Conservation (phyloP, 2,329 filamentous ascomycete species). For the Paraphoma sp. region DNA sequence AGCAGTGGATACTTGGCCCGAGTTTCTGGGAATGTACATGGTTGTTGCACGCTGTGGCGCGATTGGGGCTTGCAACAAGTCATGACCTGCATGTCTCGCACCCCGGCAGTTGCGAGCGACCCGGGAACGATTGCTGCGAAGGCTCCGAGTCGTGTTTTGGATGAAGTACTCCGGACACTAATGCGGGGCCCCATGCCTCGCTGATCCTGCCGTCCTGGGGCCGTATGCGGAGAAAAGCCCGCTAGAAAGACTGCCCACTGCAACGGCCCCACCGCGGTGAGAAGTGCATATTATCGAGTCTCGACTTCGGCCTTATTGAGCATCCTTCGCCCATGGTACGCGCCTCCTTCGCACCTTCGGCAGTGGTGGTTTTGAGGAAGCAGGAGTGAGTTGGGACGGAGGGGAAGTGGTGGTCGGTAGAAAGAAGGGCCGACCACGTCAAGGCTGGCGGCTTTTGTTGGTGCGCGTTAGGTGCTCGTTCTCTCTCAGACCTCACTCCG, state of each 20-base stretch:
- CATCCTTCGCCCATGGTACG: background rate
- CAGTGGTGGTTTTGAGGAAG: background rate
- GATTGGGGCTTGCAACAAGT: background rate
- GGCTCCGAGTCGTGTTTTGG: conserved; percentile 2
- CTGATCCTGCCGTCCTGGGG: background rate
- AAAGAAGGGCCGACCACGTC: conserved; percentile 15
- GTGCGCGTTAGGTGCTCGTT: background rate
- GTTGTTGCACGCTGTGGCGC: background rate
- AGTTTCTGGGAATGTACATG: background rate
- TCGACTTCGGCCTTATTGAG: background rate
- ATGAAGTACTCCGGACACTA: conserved; percentile 9
- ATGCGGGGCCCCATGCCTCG: conserved; percentile 20
- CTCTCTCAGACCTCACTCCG: background rate
- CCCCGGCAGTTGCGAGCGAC: conserved; percentile 17
- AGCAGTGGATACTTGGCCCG: background rate
- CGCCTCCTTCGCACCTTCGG: background rate
- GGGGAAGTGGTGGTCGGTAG: conserved; percentile 3
- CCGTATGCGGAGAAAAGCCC: background rate
- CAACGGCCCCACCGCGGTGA: background rate
- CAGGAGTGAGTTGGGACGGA: conserved; percentile 1
- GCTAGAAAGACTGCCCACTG: background rate
- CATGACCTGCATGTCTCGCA: conserved; percentile 6
- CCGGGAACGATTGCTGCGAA: conserved; percentile 2
- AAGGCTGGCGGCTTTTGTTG: conserved; percentile 17
- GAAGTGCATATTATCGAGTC: background rate